Percentiles rank a stretch among this genome's conserved stretches.
Conservation (phyloP, 139 green algal genomes). For the Auxenochlorella pyrenoidosa region DNA sequence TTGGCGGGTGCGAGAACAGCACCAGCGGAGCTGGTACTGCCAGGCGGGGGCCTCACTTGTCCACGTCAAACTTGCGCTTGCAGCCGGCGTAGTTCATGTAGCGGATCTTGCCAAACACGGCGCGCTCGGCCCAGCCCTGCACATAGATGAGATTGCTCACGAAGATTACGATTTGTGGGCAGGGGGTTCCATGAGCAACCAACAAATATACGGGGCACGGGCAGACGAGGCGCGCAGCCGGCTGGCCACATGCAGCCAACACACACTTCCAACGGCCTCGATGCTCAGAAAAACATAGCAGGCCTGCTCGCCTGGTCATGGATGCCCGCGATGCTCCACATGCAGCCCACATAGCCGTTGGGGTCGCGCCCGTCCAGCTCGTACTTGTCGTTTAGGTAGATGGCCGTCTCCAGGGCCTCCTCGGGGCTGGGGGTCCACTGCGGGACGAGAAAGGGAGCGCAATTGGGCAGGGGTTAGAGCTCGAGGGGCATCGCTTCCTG, state of each 20-base stretch:
- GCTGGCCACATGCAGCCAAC: too few species aligned
- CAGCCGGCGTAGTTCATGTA: constrained; percentile 96
- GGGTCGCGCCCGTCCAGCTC: constrained; percentile 89
- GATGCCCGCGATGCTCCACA: constrained; percentile 94
- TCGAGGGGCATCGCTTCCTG: neutral
- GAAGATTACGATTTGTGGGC: too few species aligned
- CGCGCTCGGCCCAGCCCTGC: constrained; percentile 93
- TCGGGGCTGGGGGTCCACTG: constrained; percentile 84
- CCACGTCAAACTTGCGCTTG: constrained; percentile 97
- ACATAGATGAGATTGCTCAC: neutral
- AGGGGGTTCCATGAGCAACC: too few species aligned
- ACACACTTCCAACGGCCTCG: neutral
- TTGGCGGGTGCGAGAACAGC: too few species aligned
- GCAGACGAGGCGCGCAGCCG: too few species aligned
- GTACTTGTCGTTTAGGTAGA: constrained; percentile 95
- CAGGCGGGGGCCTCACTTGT: constrained; percentile 50
- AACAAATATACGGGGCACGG: too few species aligned
- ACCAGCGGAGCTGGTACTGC: neutral
- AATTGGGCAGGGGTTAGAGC: neutral
- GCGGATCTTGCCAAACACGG: constrained; percentile 97
- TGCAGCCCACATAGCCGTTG: constrained; percentile 92
- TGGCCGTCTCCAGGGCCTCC: constrained; percentile 82
- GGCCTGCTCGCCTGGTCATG: constrained; percentile 86
- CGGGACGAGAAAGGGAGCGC: neutral
- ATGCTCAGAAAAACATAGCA: neutral